Conservation (phyloP, 257 asterid genomes). For the Solanum etuberosum region DNA sequence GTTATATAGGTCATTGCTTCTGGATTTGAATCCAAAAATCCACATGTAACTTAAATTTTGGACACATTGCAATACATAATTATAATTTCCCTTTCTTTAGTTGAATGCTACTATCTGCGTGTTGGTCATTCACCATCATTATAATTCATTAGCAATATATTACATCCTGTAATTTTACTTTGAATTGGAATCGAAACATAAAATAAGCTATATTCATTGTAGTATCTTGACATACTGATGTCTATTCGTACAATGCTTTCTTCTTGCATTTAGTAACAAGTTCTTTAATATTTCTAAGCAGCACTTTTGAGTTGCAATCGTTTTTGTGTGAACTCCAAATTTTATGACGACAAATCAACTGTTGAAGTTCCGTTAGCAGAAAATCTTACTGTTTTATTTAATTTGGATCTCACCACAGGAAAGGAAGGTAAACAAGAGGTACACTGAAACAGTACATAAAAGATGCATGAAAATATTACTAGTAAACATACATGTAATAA, state of each 20-base stretch:
- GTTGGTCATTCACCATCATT: background rate
- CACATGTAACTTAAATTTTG: background rate
- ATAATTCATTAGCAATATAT: conserved; percentile 19
- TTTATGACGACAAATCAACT: background rate
- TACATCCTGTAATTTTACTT: conserved; percentile 13
- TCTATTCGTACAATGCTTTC: background rate
- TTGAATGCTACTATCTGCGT: background rate
- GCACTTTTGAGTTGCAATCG: background rate
- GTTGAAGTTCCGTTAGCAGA: background rate
- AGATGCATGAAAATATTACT: background rate
- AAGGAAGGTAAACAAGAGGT: background rate
- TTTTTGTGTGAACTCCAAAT: background rate
- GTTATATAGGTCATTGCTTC: background rate
- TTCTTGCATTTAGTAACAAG: background rate
- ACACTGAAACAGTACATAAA: background rate
- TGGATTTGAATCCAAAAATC: background rate
- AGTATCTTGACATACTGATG: background rate
- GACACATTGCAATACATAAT: conserved; percentile 23
- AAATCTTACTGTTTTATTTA: background rate
- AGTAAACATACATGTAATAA: background rate
- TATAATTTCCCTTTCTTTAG: conserved; percentile 30
- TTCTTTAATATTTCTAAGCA: background rate
- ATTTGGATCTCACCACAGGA: background rate
- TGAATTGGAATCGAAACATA: background rate
- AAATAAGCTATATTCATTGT: background rate